These are phyloP conservation scores for Sugiyamaella americana DNA, from an alignment of 805 yeast species.

Conservation along the genomic window DNA sequence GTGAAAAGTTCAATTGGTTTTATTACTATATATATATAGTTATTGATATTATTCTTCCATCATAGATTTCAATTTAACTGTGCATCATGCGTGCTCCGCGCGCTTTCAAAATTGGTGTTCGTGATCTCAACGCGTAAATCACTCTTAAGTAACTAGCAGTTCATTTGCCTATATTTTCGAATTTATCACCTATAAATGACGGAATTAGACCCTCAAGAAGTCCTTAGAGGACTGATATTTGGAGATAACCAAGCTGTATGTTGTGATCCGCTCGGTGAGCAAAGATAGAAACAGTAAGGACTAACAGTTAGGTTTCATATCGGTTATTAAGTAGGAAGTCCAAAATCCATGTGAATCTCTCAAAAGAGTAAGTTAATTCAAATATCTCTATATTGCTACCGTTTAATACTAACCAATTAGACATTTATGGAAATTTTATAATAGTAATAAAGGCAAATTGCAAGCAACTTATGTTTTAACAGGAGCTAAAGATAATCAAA, in stretches of 20 bases:
- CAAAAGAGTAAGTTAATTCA: slow-evolving; percentile 16
- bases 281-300: background rate
- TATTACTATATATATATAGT: too few relatives aligned
- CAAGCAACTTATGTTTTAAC: slow-evolving; percentile 14
- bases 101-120: too few relatives aligned
- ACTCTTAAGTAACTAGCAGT: too few relatives aligned
- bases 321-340: slow-evolving; percentile 17
- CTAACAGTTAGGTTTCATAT: slow-evolving; percentile 13
- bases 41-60: too few relatives aligned
- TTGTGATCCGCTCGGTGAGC: background rate
- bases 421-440: slow-evolving; percentile 14
- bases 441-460: slow-evolving; percentile 10
- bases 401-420: slow-evolving; percentile 3
- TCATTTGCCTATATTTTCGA: too few relatives aligned
- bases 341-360: slow-evolving; percentile 16
- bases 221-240: slow-evolving; percentile 7
- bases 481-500: slow-evolving; percentile 6
- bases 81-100: too few relatives aligned
- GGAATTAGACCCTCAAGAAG: slow-evolving; percentile 5
- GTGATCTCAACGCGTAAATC: too few relatives aligned
- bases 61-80: too few relatives aligned
- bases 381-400: background rate
- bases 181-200: background rate
- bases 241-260: slow-evolving; percentile 11
- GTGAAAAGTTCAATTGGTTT: too few relatives aligned